phyloP scores from a whole-genome alignment of 1,139 yeast genomes.

The Blastobotrys proliferans region DNA sequence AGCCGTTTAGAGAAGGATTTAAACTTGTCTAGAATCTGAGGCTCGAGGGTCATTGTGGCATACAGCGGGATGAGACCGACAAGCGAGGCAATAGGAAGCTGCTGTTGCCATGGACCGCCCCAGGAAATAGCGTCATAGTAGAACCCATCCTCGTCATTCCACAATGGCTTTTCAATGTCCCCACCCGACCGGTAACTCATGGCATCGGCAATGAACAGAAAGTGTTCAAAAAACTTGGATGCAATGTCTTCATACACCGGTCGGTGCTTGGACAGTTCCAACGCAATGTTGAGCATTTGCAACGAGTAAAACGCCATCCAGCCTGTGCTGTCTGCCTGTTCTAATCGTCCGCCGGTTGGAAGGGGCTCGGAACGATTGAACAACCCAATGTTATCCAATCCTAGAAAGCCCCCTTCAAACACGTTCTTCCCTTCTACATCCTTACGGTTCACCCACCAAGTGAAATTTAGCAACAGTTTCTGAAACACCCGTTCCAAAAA shows the following conservation, averaged over 20 bases:
- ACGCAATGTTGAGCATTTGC: conserved; percentile 90
- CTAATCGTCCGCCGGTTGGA: conserved; percentile 89
- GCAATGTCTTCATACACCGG: conserved; percentile 94
- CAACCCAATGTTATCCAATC: conserved; percentile 89
- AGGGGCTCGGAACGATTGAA: conserved; percentile 92
- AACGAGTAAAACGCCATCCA: conserved; percentile 97
- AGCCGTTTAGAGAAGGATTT: conserved; percentile 83
- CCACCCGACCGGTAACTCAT: conserved; percentile 68
- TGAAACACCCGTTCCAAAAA: conserved; percentile 91
- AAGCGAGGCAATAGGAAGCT: conserved; percentile 81
- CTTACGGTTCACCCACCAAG: conserved; percentile 98
- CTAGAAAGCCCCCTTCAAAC: conserved; percentile 93
- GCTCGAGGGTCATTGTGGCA: conserved; percentile 88
- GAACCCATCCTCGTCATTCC: conserved; percentile 89
- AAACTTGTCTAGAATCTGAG: conserved; percentile 71
- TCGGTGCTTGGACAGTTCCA: conserved; percentile 82
- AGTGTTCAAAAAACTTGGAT: conserved; percentile 92
- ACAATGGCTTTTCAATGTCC: conserved; percentile 57
- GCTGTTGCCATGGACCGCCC: conserved; percentile 67
- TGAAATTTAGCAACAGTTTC: conserved; percentile 80
- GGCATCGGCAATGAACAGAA: conserved; percentile 88
- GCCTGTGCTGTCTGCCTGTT: conserved; percentile 96
- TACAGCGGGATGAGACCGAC: conserved; percentile 92
- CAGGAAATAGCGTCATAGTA: conserved; percentile 90
- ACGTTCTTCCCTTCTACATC: conserved; percentile 86